These are phyloP conservation scores for Entrophospora sp. DNA, from an alignment of 192 early-diverging fungal species.

Conservation along the genomic window DNA sequence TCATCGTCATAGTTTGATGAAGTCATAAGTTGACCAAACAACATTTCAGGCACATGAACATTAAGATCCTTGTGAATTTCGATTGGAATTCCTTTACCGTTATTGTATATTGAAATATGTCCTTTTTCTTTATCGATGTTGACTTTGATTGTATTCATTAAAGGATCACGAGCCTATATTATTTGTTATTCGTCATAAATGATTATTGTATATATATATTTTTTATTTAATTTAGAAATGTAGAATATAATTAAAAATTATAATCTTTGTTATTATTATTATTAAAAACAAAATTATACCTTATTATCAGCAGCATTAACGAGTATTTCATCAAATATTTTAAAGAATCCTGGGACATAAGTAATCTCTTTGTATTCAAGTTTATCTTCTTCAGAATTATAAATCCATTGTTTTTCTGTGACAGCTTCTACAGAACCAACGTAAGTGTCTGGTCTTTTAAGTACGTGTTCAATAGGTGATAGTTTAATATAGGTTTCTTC, in stretches of 20 bases:
- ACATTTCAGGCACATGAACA: constrained; percentile 92
- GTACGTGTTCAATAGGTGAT: constrained; percentile 94
- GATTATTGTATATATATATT: neutral
- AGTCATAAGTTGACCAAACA: constrained; percentile 94
- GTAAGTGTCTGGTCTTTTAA: too few species aligned
- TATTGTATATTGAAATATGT: constrained; percentile 83
- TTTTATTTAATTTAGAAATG: too few species aligned
- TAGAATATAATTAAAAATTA: neutral
- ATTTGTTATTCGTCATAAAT: neutral
- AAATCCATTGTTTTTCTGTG: constrained; percentile 77
- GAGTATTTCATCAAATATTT: constrained; percentile 97
- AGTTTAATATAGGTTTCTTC: constrained; percentile 94
- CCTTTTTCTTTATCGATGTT: constrained; percentile 72
- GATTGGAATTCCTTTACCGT: constrained; percentile 89
- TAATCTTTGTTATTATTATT: constrained; percentile 83
- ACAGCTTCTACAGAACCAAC: constrained; percentile 87
- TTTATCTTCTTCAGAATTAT: constrained; percentile 54
- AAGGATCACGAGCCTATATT: constrained; percentile 69
- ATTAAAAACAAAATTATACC: constrained; percentile 98
- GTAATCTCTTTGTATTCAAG: constrained; percentile 56
- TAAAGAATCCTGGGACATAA: constrained; percentile 90
- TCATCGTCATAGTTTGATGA: constrained; percentile 96
- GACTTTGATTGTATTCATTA: constrained; percentile 81
- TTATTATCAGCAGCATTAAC: too few species aligned
- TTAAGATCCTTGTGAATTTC: constrained; percentile 83